Evolutionary conservation across 352 stramenopile species (phyloP).

Genomic region (Sclerospora graminicola): DNA sequence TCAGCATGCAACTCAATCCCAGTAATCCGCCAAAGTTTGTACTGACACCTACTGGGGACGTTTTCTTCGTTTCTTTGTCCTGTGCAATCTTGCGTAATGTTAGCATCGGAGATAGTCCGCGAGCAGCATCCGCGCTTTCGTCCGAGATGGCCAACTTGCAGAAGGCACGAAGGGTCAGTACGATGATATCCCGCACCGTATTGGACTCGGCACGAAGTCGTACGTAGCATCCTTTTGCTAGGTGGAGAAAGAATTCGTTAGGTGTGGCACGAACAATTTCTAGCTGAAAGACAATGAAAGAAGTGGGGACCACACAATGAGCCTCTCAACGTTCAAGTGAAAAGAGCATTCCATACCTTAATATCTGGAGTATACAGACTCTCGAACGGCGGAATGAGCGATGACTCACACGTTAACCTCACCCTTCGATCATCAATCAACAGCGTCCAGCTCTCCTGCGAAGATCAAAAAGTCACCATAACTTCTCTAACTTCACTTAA

Average conservation of each 20-base stretch:
- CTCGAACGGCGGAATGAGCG: constrained; percentile 67
- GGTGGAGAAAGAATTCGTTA: constrained; percentile 58
- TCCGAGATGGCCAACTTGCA: constrained; percentile 46
- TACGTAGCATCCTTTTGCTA: constrained; percentile 48
- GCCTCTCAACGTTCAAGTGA: background rate
- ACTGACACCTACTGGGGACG: constrained; percentile 31
- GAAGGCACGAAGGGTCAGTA: constrained; percentile 71
- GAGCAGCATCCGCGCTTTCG: constrained; percentile 32
- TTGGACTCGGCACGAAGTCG: constrained; percentile 68
- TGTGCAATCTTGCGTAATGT: constrained; percentile 49
- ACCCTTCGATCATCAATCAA: constrained; percentile 71
- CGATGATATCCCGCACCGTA: constrained; percentile 67
- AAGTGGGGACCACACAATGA: constrained; percentile 8
- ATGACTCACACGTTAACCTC: constrained; percentile 72
- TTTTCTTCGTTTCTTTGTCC: constrained; percentile 29
- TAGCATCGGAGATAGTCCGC: constrained; percentile 57
- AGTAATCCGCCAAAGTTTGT: constrained; percentile 35
- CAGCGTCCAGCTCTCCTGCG: constrained; percentile 74
- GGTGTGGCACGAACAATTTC: constrained; percentile 41
- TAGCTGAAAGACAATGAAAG: constrained; percentile 18
- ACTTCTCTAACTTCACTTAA: background rate
- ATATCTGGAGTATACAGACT: constrained; percentile 64
- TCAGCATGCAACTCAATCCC: constrained; percentile 42
- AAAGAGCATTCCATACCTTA: constrained; percentile 22
- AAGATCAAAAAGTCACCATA: background rate